These are phyloP conservation scores for Buxus sempervirens DNA, from an alignment of 164 flowering plant species.

Conservation along the genomic window DNA sequence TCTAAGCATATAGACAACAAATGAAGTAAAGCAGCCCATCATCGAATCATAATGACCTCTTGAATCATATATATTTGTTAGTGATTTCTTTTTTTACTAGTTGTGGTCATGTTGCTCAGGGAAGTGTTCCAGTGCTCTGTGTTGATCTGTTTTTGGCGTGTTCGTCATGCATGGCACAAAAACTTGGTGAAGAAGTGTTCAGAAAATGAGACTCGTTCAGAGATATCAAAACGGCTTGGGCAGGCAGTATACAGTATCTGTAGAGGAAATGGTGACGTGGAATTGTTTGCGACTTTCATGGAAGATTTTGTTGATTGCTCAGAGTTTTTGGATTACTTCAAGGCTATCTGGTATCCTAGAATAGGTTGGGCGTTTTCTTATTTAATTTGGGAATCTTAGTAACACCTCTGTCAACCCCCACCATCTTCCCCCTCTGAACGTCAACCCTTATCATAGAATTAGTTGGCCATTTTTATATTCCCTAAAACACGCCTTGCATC, in stretches of 20 bases:
- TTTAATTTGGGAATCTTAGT: neutral
- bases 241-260: slow-evolving; percentile 49
- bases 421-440: neutral
- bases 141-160: slow-evolving; percentile 72
- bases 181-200: slow-evolving; percentile 64
- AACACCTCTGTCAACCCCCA: neutral
- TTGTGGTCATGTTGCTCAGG: slow-evolving; percentile 37
- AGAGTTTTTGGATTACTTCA: slow-evolving; percentile 84
- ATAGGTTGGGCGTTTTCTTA: slow-evolving; percentile 45
- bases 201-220: slow-evolving; percentile 42
- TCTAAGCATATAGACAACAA: neutral
- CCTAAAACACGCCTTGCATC: neutral
- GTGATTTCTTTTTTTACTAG: neutral
- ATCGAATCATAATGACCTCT: neutral
- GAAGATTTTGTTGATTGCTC: slow-evolving; percentile 64
- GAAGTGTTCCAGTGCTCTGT: slow-evolving; percentile 89
- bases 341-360: slow-evolving; percentile 83
- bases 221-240: slow-evolving; percentile 61
- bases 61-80: neutral
- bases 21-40: neutral
- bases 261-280: slow-evolving; percentile 40
- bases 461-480: neutral
- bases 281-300: slow-evolving; percentile 55
- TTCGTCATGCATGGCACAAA: slow-evolving; percentile 96
- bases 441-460: neutral